Evolutionary conservation across 257 asterid species (phyloP).

Genomic region (Capsicum baccatum): DNA sequence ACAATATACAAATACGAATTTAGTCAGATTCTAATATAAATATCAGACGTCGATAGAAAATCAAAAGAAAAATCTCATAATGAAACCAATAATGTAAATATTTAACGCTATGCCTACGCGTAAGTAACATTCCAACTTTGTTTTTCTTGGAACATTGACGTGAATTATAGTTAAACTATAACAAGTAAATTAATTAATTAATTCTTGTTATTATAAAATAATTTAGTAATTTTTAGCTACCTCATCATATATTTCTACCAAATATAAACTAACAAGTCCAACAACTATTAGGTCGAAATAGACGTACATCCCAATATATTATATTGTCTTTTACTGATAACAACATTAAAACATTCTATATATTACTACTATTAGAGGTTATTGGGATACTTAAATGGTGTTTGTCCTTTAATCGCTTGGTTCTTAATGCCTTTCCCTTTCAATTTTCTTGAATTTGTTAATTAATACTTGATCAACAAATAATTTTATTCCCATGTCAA

Average conservation of each 20-base stretch:
- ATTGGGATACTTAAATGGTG: background rate
- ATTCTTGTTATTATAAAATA: background rate
- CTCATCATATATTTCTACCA: background rate
- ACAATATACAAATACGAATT: too few species aligned
- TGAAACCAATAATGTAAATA: background rate
- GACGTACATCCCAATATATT: background rate
- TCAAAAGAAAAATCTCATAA: background rate
- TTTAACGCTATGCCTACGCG: background rate
- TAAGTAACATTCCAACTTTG: background rate
- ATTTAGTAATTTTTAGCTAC: background rate
- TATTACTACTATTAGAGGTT: background rate
- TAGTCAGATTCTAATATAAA: too few species aligned
- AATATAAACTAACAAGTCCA: conserved; percentile 12
- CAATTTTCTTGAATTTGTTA: background rate
- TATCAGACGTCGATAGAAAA: too few species aligned
- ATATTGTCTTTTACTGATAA: conserved; percentile 4
- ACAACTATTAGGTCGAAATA: conserved; percentile 16
- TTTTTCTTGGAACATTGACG: conserved; percentile 16
- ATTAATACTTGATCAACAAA: background rate
- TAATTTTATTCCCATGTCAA: background rate
- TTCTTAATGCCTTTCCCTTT: background rate
- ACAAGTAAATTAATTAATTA: background rate
- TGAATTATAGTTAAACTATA: background rate
- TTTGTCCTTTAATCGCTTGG: conserved; percentile 6
- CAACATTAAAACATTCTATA: background rate